Evolutionary conservation across 2,329 filamentous ascomycete species (phyloP).

Genomic region (Mariannaea sp.): DNA sequence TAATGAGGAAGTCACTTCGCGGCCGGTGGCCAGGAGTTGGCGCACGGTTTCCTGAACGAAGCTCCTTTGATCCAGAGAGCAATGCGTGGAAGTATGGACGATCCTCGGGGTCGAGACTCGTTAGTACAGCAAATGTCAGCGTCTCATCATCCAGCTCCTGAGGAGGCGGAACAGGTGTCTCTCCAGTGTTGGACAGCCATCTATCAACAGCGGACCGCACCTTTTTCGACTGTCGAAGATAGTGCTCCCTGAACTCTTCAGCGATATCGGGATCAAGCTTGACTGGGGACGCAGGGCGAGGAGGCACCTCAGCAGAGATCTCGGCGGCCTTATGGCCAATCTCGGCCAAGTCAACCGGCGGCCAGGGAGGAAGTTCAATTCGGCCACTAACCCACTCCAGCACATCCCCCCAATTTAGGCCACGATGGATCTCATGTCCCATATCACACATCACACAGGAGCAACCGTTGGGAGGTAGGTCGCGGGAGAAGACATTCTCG

Average conservation of each 20-base stretch:
- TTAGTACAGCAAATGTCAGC: conserved; percentile 89
- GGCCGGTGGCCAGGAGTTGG: conserved; percentile 71
- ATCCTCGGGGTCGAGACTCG: conserved; percentile 76
- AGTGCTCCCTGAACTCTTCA: conserved; percentile 91
- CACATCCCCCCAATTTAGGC: conserved; percentile 93
- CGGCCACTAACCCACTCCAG: conserved; percentile 90
- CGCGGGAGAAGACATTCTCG: conserved; percentile 91
- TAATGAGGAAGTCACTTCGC: conserved; percentile 74
- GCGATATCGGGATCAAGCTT: conserved; percentile 93
- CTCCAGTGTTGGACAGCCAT: conserved; percentile 83
- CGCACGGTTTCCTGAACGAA: conserved; percentile 63
- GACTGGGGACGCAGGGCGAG: conserved; percentile 63
- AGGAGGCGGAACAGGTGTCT: conserved; percentile 73
- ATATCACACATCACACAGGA: conserved; percentile 80
- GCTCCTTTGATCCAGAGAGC: conserved; percentile 63
- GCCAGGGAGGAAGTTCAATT: conserved; percentile 84
- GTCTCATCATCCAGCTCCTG: conserved; percentile 95
- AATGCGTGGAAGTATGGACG: conserved; percentile 83
- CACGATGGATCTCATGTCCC: conserved; percentile 65
- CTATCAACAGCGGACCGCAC: conserved; percentile 88
- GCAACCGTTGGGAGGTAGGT: conserved; percentile 87
- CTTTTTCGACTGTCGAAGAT: conserved; percentile 88
- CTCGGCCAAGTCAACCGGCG: conserved; percentile 76
- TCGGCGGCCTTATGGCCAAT: conserved; percentile 66
- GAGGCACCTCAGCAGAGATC: conserved; percentile 62